Conservation (phyloP, 345 rosid genomes). For the Draba incana region DNA sequence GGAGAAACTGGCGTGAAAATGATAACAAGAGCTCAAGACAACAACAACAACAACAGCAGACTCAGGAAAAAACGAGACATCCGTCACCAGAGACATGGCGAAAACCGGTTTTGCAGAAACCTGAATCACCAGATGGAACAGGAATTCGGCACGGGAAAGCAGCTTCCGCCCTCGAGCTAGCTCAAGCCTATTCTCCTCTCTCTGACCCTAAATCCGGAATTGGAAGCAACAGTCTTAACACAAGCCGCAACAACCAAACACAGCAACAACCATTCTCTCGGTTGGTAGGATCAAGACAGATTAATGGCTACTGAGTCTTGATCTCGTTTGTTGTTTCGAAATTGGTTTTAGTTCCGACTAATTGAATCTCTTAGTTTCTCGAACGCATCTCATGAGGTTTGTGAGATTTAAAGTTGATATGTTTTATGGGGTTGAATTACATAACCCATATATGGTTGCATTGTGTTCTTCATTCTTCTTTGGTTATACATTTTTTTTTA, state of each 20-base stretch:
- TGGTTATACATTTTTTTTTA: constrained; percentile 19
- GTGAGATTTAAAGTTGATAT: constrained; percentile 31
- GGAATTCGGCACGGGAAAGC: constrained; percentile 64
- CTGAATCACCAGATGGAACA: constrained; percentile 51
- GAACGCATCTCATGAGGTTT: constrained; percentile 16
- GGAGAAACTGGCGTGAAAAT: constrained; percentile 64
- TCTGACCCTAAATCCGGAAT: constrained; percentile 55
- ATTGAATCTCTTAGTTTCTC: constrained; percentile 25
- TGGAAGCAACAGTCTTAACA: constrained; percentile 44
- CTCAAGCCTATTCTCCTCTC: constrained; percentile 70
- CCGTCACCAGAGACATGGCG: constrained; percentile 91
- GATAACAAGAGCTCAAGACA: constrained; percentile 50
- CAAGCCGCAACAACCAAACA: constrained; percentile 51
- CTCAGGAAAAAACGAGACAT: constrained; percentile 59
- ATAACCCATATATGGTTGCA: constrained; percentile 20
- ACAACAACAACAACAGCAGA: constrained; percentile 34
- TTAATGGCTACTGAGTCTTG: constrained; percentile 64
- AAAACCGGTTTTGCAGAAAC: constrained; percentile 58
- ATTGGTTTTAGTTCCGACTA: constrained; percentile 37
- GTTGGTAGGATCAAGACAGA: constrained; percentile 59
- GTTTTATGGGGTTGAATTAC: constrained; percentile 24
- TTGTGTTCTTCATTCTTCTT: constrained; percentile 17
- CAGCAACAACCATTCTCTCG: constrained; percentile 64
- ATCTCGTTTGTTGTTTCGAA: constrained; percentile 11
- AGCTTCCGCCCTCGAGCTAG: constrained; percentile 78